Conservation (phyloP, 169 alveolate genomes). For the Toxoplasma gondii region DNA sequence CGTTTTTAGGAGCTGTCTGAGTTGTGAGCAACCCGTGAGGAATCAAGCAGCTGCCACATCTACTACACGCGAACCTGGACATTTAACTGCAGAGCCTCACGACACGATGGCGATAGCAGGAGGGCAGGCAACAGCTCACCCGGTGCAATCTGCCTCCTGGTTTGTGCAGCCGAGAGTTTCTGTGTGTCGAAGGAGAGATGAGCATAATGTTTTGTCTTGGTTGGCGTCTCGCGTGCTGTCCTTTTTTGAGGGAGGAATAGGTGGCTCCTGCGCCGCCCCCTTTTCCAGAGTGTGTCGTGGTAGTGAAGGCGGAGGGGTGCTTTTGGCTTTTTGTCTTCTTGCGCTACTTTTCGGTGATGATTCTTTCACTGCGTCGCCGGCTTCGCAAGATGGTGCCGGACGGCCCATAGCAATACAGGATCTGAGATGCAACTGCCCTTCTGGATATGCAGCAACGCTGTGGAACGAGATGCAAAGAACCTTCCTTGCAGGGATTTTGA, state of each 20-base stretch:
- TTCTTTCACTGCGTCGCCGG: not conserved
- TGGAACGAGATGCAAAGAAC: not conserved
- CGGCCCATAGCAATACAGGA: not conserved
- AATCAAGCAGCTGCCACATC: not conserved
- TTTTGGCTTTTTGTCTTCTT: not conserved
- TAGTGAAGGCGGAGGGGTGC: not conserved
- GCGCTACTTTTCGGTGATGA: not conserved
- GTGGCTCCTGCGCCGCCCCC: not conserved
- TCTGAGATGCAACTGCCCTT: not conserved
- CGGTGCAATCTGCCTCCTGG: no score
- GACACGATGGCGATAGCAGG: no score
- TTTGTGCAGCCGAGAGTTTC: no score
- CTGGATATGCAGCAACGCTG: not conserved
- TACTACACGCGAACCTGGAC: not conserved
- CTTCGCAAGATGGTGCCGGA: not conserved
- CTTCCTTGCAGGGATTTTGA: not conserved
- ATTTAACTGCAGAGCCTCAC: not conserved
- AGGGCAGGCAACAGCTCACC: no score
- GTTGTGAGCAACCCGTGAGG: not conserved
- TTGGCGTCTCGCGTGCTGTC: not conserved
- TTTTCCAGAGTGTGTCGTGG: not conserved
- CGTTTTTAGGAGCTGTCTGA: not conserved
- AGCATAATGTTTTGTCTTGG: not conserved
- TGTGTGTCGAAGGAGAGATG: not conserved
- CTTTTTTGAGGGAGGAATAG: not conserved